Evolutionary conservation across 1,284 basidiomycete species (phyloP), one percentile per base, ranked within the genome.

Genomic region (Trametes versicolor): DNA sequence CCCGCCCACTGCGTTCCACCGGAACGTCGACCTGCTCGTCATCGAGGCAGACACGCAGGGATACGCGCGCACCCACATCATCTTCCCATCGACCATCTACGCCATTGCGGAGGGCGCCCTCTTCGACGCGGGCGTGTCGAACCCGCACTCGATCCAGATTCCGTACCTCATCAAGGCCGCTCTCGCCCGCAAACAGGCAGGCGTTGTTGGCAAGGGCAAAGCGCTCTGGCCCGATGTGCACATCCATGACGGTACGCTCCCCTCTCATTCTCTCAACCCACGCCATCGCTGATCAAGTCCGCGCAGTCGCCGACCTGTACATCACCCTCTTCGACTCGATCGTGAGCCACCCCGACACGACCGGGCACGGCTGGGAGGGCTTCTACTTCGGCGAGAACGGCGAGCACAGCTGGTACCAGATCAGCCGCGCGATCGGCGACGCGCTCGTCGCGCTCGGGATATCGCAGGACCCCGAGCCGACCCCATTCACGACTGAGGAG

Each of bases 321-420:
- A 70, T 71, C 39, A 51, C 70, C n/a, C 49, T 77, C 10, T 66
- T 70, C 65, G 63, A 74, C 61, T 51, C 64, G 10, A 58, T 65
- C 58, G 21, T 65, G 27, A 37, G 25, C 45, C n/a, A n/a, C n/a
- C n/a, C n/a, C n/a, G 60, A 47, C 48, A 60, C 50, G 32, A 67
- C 68, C 50, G 66, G 69, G 19, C 81, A 83, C 58, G 83, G 83
- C 9, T 74, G 74, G 25, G 73, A 80, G 13, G 83, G 83, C 7
- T 82, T 77, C 68, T 83, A 83, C 69, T 83, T 83, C 66, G 80
- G 71, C 19, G 82, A 82, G 66, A 81, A 80, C 61, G 80, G 81
- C 53, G 81, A 83, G 65, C 78, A 82, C 64, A 72, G 65, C 15
- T 70, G 80, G 64, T 72, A 76, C 60, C 70, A 77, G 27, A 71